A percentile compares a stretch with the other conserved stretches of the same genome.
Evolutionary conservation across 140 eudicot species (phyloP).

Genomic region (Oenanthe javanica): DNA sequence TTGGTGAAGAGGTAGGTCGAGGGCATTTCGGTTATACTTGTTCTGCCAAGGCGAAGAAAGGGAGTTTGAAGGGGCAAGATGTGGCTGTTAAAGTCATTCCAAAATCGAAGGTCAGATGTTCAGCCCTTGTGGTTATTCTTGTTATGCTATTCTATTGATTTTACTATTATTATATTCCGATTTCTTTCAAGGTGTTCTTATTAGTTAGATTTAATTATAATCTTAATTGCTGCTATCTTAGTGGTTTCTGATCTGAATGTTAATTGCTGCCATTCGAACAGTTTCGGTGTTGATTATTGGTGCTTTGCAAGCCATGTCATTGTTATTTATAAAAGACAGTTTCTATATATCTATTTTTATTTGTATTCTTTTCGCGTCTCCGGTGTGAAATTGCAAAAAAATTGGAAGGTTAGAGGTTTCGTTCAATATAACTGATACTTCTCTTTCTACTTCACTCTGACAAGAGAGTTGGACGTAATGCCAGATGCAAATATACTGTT

Average conservation of each 20-base stretch:
- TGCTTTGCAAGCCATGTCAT: not conserved
- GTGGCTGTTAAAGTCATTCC: constrained; percentile 99
- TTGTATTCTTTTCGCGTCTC: not conserved
- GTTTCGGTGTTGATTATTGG: not conserved
- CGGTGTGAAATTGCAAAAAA: not conserved
- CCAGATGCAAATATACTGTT: not conserved
- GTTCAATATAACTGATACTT: not conserved
- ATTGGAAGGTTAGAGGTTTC: not conserved
- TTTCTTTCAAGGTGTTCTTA: not conserved
- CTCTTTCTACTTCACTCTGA: not conserved
- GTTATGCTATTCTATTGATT: not conserved
- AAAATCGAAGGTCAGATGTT: constrained; percentile 76
- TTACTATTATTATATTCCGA: not conserved
- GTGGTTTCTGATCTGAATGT: not conserved
- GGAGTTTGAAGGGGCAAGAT: constrained; percentile 90
- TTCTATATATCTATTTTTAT: no score
- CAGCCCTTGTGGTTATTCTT: constrained; percentile 4
- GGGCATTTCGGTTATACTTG: constrained; percentile 99
- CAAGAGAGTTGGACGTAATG: not conserved
- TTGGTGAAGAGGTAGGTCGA: constrained; percentile 92
- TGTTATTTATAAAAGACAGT: not conserved
- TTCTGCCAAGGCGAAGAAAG: constrained; percentile 79
- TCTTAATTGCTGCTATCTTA: not conserved
- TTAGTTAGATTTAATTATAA: not conserved
- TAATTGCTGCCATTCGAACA: not conserved